These are phyloP conservation scores for Colletotrichum noveboracense DNA, from an alignment of 2,329 filamentous ascomycete genomes.

Conservation along the genomic window DNA sequence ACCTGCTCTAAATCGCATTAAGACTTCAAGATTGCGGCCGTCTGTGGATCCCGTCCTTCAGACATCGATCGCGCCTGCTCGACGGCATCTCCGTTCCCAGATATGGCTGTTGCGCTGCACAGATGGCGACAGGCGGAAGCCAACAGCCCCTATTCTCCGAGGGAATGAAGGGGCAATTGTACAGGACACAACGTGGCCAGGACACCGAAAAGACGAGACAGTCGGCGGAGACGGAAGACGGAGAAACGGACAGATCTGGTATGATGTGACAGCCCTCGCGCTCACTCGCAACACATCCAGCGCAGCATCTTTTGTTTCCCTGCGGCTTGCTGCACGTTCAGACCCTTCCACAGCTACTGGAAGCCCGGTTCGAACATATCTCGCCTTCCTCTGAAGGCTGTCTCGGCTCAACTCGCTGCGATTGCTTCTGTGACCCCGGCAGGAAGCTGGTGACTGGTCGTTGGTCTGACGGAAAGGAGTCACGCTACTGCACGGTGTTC, in stretches of 20 bases:
- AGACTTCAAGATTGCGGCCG: background rate
- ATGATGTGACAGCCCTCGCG: conserved; percentile 8
- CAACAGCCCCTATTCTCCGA: background rate
- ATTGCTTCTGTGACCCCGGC: background rate
- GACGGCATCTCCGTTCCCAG: background rate
- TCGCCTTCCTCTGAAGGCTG: background rate
- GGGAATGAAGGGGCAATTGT: background rate
- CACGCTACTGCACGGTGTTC: background rate
- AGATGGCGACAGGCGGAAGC: background rate
- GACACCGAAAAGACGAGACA: background rate
- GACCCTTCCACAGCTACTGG: background rate
- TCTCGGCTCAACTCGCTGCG: background rate
- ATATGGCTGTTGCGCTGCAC: background rate
- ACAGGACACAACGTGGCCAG: background rate
- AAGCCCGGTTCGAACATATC: background rate
- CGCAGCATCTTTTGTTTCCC: background rate
- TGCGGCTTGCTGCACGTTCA: background rate
- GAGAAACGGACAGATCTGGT: conserved; percentile 5
- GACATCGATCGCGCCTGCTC: background rate
- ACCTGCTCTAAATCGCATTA: background rate
- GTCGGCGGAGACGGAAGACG: background rate
- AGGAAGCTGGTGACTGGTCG: background rate
- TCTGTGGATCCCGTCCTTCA: background rate
- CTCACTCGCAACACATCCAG: background rate
- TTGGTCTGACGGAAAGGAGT: background rate